Evolutionary conservation across 192 early-diverging fungal species (phyloP).

Genomic region (Coemansia umbellata): DNA sequence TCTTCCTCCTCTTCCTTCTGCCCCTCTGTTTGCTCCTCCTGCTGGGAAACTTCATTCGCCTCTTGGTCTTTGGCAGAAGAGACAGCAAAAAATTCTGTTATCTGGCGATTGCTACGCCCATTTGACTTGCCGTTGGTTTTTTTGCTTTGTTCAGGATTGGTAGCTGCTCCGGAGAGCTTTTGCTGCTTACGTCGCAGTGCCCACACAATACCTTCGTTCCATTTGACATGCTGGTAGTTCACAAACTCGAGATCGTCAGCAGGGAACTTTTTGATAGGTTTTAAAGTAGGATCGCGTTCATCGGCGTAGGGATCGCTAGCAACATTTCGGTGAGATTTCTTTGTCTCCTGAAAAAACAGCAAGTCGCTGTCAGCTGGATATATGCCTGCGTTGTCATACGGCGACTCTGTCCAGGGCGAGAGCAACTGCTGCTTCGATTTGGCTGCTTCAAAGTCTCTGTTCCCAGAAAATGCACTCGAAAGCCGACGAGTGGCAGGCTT

Average conservation of each 20-base stretch:
- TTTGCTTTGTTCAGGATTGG: too few species aligned
- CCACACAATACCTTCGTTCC: slow-evolving; percentile 22
- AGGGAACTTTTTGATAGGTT: slow-evolving; percentile 63
- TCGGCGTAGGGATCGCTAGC: slow-evolving; percentile 40
- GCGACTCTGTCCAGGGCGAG: too few species aligned
- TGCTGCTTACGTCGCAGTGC: slow-evolving; percentile 17
- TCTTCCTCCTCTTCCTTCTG: slow-evolving; percentile 13
- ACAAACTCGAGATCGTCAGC: slow-evolving; percentile 80
- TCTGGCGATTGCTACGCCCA: slow-evolving; percentile 16
- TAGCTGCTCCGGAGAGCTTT: not conserved
- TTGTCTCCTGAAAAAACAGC: not conserved
- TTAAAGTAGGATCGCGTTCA: slow-evolving; percentile 24
- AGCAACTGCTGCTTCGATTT: too few species aligned
- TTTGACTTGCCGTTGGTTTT: not conserved
- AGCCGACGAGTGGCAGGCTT: not conserved
- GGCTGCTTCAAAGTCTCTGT: not conserved
- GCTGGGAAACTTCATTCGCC: not conserved
- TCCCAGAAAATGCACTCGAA: not conserved
- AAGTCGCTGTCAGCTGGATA: too few species aligned
- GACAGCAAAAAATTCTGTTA: slow-evolving; percentile 29
- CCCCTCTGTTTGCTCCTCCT: not conserved
- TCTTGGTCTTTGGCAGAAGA: not conserved
- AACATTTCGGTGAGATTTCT: not conserved
- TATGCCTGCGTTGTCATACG: not conserved
- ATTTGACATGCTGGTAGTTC: slow-evolving; percentile 41